These are phyloP conservation scores for Incumbomyces lentus DNA, from an alignment of 2,329 filamentous ascomycete genomes.

Conservation along the genomic window DNA sequence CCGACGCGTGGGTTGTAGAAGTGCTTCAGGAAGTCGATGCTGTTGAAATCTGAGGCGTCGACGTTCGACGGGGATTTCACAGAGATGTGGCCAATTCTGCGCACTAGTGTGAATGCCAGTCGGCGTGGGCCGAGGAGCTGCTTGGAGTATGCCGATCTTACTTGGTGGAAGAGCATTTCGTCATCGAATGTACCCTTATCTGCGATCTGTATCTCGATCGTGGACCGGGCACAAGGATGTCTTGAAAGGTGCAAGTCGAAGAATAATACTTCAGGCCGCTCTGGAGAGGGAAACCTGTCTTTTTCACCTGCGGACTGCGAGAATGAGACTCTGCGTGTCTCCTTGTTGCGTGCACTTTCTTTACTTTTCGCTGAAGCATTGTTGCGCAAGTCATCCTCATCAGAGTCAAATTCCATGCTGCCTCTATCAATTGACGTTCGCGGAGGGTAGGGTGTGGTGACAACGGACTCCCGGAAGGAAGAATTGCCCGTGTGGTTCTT, in stretches of 20 bases:
- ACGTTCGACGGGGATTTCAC: background rate
- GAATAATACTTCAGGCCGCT: slow-evolving; percentile 17
- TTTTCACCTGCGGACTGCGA: slow-evolving; percentile 9
- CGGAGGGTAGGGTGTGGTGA: slow-evolving; percentile 20
- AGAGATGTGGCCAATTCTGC: slow-evolving; percentile 14
- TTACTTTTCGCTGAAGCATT: background rate
- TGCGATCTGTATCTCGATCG: slow-evolving; percentile 14
- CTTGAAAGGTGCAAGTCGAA: slow-evolving; percentile 16
- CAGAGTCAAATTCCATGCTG: slow-evolving; percentile 10
- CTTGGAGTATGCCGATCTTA: slow-evolving; percentile 14
- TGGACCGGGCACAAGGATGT: slow-evolving; percentile 11
- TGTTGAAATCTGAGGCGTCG: slow-evolving; percentile 9
- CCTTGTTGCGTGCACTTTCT: background rate
- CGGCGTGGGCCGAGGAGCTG: slow-evolving; percentile 12
- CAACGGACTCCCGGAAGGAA: slow-evolving; percentile 18
- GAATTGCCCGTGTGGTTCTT: slow-evolving; percentile 9
- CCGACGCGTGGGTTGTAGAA: slow-evolving; percentile 14
- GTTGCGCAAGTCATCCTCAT: slow-evolving; percentile 5
- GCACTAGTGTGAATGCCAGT: slow-evolving; percentile 12
- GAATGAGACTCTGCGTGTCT: slow-evolving; percentile 1
- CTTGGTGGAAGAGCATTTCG: slow-evolving; percentile 17
- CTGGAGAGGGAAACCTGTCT: slow-evolving; percentile 18
- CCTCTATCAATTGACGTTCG: slow-evolving; percentile 7
- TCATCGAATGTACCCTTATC: slow-evolving; percentile 19
- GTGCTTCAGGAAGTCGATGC: slow-evolving; percentile 13